Evolutionary conservation across 2,329 filamentous ascomycete genomes (phyloP).

Genomic region (Ophiostoma triangulosporum): DNA sequence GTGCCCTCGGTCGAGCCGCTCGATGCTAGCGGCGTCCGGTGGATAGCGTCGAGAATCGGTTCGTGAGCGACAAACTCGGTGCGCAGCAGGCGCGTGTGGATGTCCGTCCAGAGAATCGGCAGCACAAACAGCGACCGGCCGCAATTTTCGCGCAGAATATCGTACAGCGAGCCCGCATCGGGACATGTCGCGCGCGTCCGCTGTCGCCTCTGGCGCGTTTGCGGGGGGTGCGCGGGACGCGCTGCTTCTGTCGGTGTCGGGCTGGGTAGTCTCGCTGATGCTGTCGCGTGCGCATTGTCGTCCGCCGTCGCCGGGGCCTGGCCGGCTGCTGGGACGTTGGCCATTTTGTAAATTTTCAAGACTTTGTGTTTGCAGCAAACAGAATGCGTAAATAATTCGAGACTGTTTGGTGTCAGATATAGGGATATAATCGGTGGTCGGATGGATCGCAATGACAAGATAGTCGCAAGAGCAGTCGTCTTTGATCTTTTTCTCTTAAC

Average conservation of each 20-base stretch:
- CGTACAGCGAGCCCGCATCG: conserved; percentile 36
- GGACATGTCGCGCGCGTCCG: conserved; percentile 19
- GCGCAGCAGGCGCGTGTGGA: conserved; percentile 34
- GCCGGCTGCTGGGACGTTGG: not conserved
- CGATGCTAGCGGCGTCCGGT: conserved; percentile 26
- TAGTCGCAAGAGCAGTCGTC: not conserved
- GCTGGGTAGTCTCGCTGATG: not conserved
- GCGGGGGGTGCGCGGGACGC: not conserved
- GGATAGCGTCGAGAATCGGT: conserved; percentile 21
- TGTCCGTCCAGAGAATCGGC: conserved; percentile 43
- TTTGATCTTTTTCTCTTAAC: not conserved
- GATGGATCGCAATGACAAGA: not conserved
- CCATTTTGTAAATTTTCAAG: not conserved
- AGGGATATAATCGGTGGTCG: no score
- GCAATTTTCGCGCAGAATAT: conserved; percentile 35
- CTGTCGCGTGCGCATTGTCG: not conserved
- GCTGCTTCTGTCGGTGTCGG: not conserved
- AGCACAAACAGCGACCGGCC: conserved; percentile 35
- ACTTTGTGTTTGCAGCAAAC: no score
- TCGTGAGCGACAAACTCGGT: conserved; percentile 29
- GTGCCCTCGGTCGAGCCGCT: conserved; percentile 12
- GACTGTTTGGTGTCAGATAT: not conserved
- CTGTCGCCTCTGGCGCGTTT: not conserved
- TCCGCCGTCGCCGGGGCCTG: not conserved
- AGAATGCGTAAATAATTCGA: no score